Base-by-base conservation (phyloP, 2,329 filamentous ascomycete genomes). In the Diaporthe citrichinensis region DNA sequence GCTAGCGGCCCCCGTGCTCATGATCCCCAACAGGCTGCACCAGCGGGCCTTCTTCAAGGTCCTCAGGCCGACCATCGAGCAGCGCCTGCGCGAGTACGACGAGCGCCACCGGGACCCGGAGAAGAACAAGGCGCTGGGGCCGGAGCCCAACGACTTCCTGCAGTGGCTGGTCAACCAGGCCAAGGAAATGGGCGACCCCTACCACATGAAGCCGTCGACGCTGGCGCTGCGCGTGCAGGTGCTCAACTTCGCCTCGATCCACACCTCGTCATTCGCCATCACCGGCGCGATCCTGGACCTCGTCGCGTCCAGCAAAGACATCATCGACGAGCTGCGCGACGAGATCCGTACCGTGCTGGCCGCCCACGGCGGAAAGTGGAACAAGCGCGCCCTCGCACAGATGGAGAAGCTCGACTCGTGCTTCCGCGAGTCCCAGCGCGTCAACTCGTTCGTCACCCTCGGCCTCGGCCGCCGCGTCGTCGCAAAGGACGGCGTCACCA, bases 361-460 rank as follows among this genome's bases (percentile, higher is more conserved):
- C 23, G 34, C 23, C 1, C 71, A 74, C 61, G 67, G 58, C n/a
- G 74, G 72, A 39, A 25, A 20, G 58, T 85, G 84, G 83, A 82
- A 81, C 25, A 86, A 85, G 76, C 75, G 81, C 44, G 81, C 79
- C 15, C 77, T 87, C 14, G 79, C 81, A 4, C 80, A 82, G 41
- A 83, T 86, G 82, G 76, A 78, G 59, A 84, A 81, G 71, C 76
- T 86, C 23, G 86, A 88, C 79, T 85, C 83, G n/a, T 82, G 81
- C 34, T 78, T 88, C 69, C 84, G 84, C 72, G 86, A 88, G 79
- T 84, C 82, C 39, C 81, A 86, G 71, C 83, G 86, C 0, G 76
- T 86, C 55, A 84, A 84, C 78, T 82, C 80, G 14, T 84, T 87
- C 76, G 79, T 84, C 65, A 82, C 84, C 44, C 77, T 83, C 55